Evolutionary conservation across 2,329 filamentous ascomycete genomes (phyloP).

Genomic region (Colletotrichum sp.): DNA sequence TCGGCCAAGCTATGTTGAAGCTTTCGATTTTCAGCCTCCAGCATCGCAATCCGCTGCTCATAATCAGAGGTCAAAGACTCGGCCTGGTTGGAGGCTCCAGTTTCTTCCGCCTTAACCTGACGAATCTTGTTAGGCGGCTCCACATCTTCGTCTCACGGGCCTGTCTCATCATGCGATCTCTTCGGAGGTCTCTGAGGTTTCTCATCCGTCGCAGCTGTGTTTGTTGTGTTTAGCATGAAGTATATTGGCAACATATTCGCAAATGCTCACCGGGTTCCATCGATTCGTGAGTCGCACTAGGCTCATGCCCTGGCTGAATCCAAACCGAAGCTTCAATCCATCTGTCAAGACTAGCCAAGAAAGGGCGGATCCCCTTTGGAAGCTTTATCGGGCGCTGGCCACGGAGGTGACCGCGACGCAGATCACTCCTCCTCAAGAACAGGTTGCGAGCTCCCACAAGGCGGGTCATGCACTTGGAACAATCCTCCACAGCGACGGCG

Average conservation of each 20-base stretch:
- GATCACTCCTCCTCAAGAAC: not conserved
- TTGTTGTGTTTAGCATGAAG: fast-evolving
- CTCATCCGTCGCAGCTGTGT: not conserved
- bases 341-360: not conserved
- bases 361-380: not conserved
- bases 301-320: not conserved
- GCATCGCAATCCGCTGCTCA: not conserved
- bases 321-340: not conserved
- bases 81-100: fast-evolving
- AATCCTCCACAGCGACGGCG: not conserved
- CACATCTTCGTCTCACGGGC: not conserved
- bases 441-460: not conserved
- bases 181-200: not conserved
- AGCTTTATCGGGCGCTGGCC: not conserved
- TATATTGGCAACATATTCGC: not conserved
- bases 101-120: not conserved
- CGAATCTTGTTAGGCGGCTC: not conserved
- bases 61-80: not conserved
- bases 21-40: not conserved
- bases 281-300: fast-evolving
- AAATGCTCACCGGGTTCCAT: fast-evolving
- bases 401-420: not conserved
- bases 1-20: not conserved
- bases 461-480: not conserved
- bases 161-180: not conserved